phyloP scores from a whole-genome alignment of 139 green algal genomes.

The Chlorella sp. region DNA sequence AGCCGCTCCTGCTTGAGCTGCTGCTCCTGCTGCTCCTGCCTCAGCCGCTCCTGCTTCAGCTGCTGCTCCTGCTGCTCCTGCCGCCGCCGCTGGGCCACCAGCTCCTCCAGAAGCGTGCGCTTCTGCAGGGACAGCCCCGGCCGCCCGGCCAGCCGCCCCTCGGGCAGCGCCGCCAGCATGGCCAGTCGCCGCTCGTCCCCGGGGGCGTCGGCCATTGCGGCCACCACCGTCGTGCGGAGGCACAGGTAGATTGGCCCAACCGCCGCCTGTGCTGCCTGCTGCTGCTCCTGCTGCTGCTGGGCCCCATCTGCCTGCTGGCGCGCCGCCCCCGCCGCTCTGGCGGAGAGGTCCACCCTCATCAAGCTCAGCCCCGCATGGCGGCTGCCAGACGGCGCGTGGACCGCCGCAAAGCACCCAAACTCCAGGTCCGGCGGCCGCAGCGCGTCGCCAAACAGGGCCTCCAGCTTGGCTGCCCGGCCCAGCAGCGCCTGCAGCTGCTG shows the following conservation, averaged over 20 bases:
- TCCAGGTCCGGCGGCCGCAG: conserved; percentile 54
- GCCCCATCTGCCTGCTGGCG: background rate
- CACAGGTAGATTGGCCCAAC: background rate
- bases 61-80: background rate
- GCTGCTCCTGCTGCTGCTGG: background rate
- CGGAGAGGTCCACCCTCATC: conserved; percentile 58
- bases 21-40: background rate
- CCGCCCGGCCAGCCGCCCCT: background rate
- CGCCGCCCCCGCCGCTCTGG: background rate
- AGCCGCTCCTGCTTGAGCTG: background rate
- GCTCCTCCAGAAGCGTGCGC: background rate
- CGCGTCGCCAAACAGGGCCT: conserved; percentile 28
- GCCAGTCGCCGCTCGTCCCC: background rate
- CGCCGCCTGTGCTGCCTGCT: background rate
- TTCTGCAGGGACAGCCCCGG: background rate
- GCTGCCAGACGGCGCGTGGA: conserved; percentile 43
- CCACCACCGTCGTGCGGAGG: background rate
- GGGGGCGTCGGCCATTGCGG: background rate
- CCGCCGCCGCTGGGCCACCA: background rate
- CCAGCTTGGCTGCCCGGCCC: background rate
- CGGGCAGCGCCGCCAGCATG: conserved; percentile 1
- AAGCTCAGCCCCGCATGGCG: conserved; percentile 39
- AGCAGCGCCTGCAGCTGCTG: too few species aligned
- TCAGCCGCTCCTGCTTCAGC: background rate
- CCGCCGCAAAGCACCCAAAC: conserved; percentile 55